Percentiles rank a stretch among this genome's conserved stretches.
Conservation (phyloP, 805 yeast species). For the Candida arabinofermentans region DNA sequence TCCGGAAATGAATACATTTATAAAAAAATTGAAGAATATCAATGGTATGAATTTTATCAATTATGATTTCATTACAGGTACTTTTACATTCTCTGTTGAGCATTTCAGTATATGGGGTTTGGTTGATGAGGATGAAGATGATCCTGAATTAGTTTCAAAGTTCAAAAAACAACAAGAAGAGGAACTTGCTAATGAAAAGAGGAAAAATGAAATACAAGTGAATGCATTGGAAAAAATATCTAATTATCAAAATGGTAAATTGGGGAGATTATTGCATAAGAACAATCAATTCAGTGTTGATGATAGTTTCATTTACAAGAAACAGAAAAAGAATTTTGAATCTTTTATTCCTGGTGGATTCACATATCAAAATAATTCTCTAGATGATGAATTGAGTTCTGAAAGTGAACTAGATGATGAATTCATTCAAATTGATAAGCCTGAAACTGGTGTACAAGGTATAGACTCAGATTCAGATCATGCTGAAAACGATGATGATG, state of each 20-base stretch:
- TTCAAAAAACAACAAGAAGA: constrained; percentile 27
- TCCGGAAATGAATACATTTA: constrained; percentile 42
- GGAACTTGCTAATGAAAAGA: constrained; percentile 15
- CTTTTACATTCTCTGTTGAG: constrained; percentile 78
- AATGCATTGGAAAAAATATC: constrained; percentile 21
- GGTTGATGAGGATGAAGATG: constrained; percentile 60
- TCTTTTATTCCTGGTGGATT: constrained; percentile 31
- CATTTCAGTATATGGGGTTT: constrained; percentile 97
- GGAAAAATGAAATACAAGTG: constrained; percentile 14
- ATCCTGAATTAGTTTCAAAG: constrained; percentile 37
- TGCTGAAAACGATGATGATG: constrained; percentile 3
- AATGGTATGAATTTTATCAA: constrained; percentile 77
- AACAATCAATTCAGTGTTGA: constrained; percentile 10
- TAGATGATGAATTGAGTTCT: neutral
- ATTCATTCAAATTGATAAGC: constrained; percentile 1
- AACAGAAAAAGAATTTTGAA: constrained; percentile 18
- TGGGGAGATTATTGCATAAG: constrained; percentile 1
- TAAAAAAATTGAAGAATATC: constrained; percentile 46
- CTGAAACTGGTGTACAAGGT: neutral
- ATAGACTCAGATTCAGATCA: constrained; percentile 4
- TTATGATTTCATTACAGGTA: constrained; percentile 68
- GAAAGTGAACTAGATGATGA: constrained; percentile 4
- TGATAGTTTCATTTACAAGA: constrained; percentile 31
- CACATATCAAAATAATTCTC: constrained; percentile 13
- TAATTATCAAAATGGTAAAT: constrained; percentile 11